Conservation (phyloP, 1,284 basidiomycete species). For the Ganoderma meredithae region DNA sequence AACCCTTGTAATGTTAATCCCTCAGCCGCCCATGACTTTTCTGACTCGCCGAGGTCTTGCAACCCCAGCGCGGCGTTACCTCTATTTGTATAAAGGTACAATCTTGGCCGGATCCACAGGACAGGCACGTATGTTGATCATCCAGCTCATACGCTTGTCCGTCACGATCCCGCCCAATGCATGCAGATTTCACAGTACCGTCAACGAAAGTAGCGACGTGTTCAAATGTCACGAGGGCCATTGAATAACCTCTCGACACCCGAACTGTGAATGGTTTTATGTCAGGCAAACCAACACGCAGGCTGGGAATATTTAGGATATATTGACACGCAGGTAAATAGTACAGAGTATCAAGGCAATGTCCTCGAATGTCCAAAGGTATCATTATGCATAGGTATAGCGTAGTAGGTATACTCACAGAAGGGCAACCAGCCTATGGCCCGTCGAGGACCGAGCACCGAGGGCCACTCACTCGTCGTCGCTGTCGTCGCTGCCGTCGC, state of each 20-base stretch:
- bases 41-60: constrained; percentile 1
- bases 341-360: constrained; percentile 7
- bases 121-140: no score
- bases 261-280: background rate
- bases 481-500: constrained; percentile 74
- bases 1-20: background rate
- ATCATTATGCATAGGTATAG: constrained; percentile 12
- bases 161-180: background rate
- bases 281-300: background rate
- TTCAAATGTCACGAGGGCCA: background rate
- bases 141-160: background rate
- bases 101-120: background rate
- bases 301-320: background rate
- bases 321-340: background rate
- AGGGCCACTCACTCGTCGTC: constrained; percentile 60
- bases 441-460: background rate
- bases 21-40: background rate
- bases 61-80: no score
- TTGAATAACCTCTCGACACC: background rate
- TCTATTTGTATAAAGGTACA: background rate
- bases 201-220: background rate
- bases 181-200: background rate
- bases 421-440: background rate
- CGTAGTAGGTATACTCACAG: background rate
- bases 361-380: constrained; percentile 1